Conservation (phyloP, 139 green algal genomes). For the Chlorella sp. region DNA sequence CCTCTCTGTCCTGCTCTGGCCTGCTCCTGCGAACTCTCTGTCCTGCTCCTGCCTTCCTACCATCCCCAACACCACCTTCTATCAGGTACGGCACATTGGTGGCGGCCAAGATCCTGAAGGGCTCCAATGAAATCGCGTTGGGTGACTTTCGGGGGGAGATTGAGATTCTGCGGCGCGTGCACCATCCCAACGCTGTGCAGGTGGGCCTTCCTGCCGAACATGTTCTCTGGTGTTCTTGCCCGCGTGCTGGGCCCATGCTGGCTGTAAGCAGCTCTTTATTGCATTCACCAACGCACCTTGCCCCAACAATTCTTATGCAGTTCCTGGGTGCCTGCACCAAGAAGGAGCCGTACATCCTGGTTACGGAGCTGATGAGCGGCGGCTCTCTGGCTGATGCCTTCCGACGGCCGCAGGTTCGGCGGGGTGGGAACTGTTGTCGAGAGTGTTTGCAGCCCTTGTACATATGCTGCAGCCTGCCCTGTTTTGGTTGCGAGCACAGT, state of each 20-base stretch:
- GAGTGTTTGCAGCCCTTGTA: too few species aligned
- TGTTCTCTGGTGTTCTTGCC: too few species aligned
- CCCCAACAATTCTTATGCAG: slow-evolving; percentile 43
- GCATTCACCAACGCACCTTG: background rate
- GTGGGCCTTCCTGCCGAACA: too few species aligned
- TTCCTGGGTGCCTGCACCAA: slow-evolving; percentile 93
- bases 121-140: slow-evolving; percentile 82
- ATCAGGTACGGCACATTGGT: slow-evolving; percentile 78
- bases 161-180: slow-evolving; percentile 63
- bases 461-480: too few species aligned
- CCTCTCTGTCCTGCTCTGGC: too few species aligned
- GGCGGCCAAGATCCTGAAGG: slow-evolving; percentile 92
- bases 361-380: slow-evolving; percentile 72
- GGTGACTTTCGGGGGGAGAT: slow-evolving; percentile 72
- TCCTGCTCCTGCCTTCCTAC: too few species aligned
- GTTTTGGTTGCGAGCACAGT: too few species aligned
- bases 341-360: slow-evolving; percentile 88
- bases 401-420: slow-evolving; percentile 59
- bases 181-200: slow-evolving; percentile 64
- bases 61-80: background rate
- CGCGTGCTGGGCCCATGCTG: too few species aligned
- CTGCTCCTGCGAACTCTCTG: too few species aligned
- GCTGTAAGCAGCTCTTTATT: background rate
- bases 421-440: too few species aligned
- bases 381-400: slow-evolving; percentile 87